Evolutionary conservation across 2,329 filamentous ascomycete genomes (phyloP).

Genomic region (Talaromyces atroroseus): DNA sequence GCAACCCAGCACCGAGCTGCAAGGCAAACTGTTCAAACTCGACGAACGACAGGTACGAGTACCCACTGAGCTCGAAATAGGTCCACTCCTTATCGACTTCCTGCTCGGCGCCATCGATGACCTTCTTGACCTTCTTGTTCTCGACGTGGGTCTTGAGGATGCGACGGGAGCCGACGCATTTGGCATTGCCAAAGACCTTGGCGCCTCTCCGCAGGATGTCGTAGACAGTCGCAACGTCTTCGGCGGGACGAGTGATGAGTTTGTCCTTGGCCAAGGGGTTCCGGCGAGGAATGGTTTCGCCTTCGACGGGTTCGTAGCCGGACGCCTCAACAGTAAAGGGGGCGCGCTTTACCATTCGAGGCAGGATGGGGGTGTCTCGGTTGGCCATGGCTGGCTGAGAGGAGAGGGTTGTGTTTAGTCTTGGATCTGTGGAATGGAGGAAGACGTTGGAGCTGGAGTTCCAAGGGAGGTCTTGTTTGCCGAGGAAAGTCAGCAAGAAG

Average conservation of each 20-base stretch:
- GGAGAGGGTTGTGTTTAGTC: neutral
- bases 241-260: conserved; percentile 60
- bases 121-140: conserved; percentile 84
- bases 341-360: conserved; percentile 58
- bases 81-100: conserved; percentile 89
- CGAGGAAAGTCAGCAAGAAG: neutral
- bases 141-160: conserved; percentile 74
- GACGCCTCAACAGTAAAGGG: conserved; percentile 71
- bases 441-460: neutral
- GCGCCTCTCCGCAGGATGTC: conserved; percentile 70
- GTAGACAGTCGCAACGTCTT: conserved; percentile 69
- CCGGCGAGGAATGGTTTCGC: conserved; percentile 79
- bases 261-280: conserved; percentile 66
- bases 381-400: neutral
- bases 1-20: conserved; percentile 66
- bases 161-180: conserved; percentile 65
- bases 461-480: neutral
- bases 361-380: conserved; percentile 27
- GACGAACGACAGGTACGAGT: conserved; percentile 69
- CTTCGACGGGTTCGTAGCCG: conserved; percentile 62
- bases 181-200: conserved; percentile 56
- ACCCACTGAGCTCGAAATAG: conserved; percentile 77
- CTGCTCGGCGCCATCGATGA: conserved; percentile 70
- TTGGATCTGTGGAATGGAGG: neutral
- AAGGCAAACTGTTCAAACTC: conserved; percentile 69